Evolutionary conservation across 108 stramenopile genomes (phyloP).

Genomic region (Nitzschia sp.): DNA sequence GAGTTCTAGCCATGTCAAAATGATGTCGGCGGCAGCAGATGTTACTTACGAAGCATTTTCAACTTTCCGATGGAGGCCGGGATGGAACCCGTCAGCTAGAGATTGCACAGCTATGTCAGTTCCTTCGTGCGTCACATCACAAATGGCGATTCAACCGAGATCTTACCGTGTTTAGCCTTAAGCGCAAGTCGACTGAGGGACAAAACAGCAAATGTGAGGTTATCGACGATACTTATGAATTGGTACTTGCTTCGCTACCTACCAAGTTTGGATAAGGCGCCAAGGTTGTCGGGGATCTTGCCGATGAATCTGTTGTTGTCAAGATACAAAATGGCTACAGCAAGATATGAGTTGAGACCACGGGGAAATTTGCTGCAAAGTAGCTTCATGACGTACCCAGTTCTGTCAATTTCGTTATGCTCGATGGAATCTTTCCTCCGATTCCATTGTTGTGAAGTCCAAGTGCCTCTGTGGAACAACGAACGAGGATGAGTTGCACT

Average conservation of each 20-base stretch:
- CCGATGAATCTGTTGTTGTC: conserved; percentile 39
- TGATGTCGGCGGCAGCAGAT: neutral
- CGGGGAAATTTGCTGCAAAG: no score
- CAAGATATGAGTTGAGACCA: conserved; percentile 3
- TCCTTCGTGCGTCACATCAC: no score
- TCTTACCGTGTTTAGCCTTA: conserved; percentile 7
- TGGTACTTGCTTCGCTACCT: neutral
- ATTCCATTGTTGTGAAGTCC: conserved; percentile 67
- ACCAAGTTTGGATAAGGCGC: conserved; percentile 6
- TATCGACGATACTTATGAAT: neutral
- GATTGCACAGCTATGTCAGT: neutral
- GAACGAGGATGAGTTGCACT: neutral
- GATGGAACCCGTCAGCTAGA: conserved; percentile 13
- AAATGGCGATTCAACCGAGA: neutral
- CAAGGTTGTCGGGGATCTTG: conserved; percentile 25
- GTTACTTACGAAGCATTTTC: conserved; percentile 25
- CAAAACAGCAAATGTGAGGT: neutral
- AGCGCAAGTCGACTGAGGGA: conserved; percentile 14
- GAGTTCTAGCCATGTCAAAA: neutral
- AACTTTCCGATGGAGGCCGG: conserved; percentile 7
- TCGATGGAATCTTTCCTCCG: conserved; percentile 60
- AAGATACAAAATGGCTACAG: conserved; percentile 25
- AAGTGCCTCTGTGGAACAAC: conserved; percentile 5
- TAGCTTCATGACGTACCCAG: conserved; percentile 29
- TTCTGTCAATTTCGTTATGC: conserved; percentile 29